Evolutionary conservation across 2,329 filamentous ascomycete species (phyloP).

Genomic region (Ascochyta viciae-villosae): DNA sequence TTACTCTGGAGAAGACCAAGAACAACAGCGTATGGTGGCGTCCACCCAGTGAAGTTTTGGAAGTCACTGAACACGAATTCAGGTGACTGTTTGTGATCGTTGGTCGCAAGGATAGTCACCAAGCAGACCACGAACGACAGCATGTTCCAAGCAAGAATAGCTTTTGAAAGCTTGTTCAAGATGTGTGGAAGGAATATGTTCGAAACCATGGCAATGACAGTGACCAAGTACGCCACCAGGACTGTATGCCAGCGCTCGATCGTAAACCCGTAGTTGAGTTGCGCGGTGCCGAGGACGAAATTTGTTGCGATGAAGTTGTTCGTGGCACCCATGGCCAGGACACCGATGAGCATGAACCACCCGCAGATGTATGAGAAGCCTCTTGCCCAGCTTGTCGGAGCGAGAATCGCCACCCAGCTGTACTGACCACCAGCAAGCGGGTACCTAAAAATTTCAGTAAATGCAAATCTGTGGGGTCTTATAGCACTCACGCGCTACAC

Average conservation of each 20-base stretch:
- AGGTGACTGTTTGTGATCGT: slow-evolving; percentile 61
- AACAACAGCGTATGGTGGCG: slow-evolving; percentile 58
- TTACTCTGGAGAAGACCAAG: slow-evolving; percentile 60
- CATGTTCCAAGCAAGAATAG: slow-evolving; percentile 62
- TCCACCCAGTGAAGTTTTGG: slow-evolving; percentile 62
- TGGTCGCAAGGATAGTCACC: slow-evolving; percentile 60
- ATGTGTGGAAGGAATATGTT: slow-evolving; percentile 61
- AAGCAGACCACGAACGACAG: slow-evolving; percentile 60
- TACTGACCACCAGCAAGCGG: slow-evolving; percentile 65
- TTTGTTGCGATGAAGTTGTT: slow-evolving; percentile 64
- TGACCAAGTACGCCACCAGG: slow-evolving; percentile 60
- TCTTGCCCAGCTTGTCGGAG: slow-evolving; percentile 52
- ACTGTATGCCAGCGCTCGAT: slow-evolving; percentile 66
- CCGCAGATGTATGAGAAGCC: slow-evolving; percentile 50
- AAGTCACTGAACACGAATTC: slow-evolving; percentile 64
- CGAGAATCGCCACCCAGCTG: slow-evolving; percentile 64
- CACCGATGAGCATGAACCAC: slow-evolving; percentile 48
- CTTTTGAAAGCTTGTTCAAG: slow-evolving; percentile 60
- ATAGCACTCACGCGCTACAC: slow-evolving; percentile 53
- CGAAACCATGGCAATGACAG: slow-evolving; percentile 52
- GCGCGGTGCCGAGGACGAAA: slow-evolving; percentile 63
- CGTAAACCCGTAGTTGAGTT: slow-evolving; percentile 59
- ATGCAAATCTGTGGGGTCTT: background rate
- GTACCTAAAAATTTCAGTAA: slow-evolving; percentile 43
- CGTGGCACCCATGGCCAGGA: slow-evolving; percentile 61